phyloP scores from a whole-genome alignment of 805 yeast genomes.

The Zygosaccharomyces kombuchaensis region DNA sequence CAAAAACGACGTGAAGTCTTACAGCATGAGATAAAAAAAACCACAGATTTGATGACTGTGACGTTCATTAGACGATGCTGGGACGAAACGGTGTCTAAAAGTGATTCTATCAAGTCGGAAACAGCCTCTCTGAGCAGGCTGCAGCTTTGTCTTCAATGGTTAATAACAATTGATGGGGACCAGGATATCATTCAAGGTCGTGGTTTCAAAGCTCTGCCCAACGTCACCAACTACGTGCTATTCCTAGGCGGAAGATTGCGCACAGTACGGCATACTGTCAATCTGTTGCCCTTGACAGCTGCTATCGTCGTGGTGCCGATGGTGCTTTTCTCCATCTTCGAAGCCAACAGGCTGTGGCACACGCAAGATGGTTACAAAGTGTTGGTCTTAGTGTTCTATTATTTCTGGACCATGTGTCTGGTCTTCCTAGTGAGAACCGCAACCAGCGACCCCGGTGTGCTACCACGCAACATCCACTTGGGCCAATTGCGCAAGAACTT shows the following conservation, averaged over 20 bases:
- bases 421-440: constrained; percentile 50
- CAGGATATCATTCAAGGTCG: constrained; percentile 11
- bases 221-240: constrained; percentile 41
- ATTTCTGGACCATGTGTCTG: constrained; percentile 51
- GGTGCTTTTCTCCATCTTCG: constrained; percentile 51
- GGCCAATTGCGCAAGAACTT: constrained; percentile 36
- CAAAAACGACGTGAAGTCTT: neutral
- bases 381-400: constrained; percentile 50
- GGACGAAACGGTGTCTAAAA: neutral
- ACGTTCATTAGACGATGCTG: neutral
- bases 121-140: constrained; percentile 4
- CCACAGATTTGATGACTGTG: neutral
- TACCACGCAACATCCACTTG: constrained; percentile 64
- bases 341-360: constrained; percentile 32
- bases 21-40: neutral
- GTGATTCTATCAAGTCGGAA: neutral
- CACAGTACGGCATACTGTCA: constrained; percentile 38
- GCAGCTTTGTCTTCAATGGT: constrained; percentile 18
- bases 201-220: constrained; percentile 23
- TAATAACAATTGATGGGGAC: constrained; percentile 25
- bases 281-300: constrained; percentile 39
- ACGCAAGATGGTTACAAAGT: constrained; percentile 19
- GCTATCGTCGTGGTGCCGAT: constrained; percentile 40
- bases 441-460: constrained; percentile 62
- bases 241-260: constrained; percentile 64